Base-by-base conservation (phyloP, 2,329 filamentous ascomycete genomes). In the Claviceps quebecensis region DNA sequence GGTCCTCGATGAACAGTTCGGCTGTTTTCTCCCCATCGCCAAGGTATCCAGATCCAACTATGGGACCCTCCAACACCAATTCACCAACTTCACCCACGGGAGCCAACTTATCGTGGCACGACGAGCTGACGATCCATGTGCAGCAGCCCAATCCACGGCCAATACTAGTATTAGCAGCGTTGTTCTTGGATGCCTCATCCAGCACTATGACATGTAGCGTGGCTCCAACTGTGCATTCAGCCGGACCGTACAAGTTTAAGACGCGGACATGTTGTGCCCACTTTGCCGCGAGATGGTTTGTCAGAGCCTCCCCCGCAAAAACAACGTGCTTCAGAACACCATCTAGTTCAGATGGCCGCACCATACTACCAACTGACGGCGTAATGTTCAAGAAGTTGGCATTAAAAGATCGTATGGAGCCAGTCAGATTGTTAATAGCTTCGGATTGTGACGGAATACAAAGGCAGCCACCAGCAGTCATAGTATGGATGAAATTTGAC, bases 41-140 rank as follows among this genome's bases (percentile, higher is more conserved):
- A 17, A 76, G 60, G 52, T 79, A 80, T 38, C 74, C 73, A 40
- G 68, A 62, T 19, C 70, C 73, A 7, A 79, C 67, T 2, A 70
- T 65, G 0, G 74, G 74, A 1, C 71, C 70, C 53, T 68, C 68
- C 22, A 73, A 51, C 5, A 67, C 52, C n/a, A 70, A 56, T 51
- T 70, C 68, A 2, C 65, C 65, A 6, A 61, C 47, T 6, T 44
- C 51, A 1, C 64, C 65, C n/a, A 56, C 26, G 2, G 57, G 38
- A 55, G 50, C 6, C 34, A 54, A 43, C 53, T 23, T 36, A 13
- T 54, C 36, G 49, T 51, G 47, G 39, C 63, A 55, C 9, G 56
- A 51, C 1, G 56, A 47, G 37, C 61, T 55, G 7, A 60, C 56
- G 40, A 66, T 52, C 60, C 61, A 65, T 5, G 52, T 54, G 22